These are phyloP conservation scores for Calonectria pseudoturangicola DNA, from an alignment of 2,329 filamentous ascomycete genomes.

Conservation along the genomic window DNA sequence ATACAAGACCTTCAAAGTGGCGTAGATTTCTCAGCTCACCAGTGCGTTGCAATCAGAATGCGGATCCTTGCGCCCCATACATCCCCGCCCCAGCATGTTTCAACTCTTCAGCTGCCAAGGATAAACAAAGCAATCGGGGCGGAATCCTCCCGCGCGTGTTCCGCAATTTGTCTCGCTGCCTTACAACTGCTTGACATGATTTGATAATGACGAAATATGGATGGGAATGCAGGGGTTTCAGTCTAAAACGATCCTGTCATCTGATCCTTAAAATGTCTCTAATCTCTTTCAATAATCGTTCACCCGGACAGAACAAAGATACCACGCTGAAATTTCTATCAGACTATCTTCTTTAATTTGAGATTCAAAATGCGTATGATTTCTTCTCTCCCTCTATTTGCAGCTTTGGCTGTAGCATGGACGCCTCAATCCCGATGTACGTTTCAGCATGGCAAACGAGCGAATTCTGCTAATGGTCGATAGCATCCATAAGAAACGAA, in stretches of 20 bases:
- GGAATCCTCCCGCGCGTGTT: conserved; percentile 9
- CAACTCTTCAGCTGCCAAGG: conserved; percentile 21
- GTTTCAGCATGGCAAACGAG: neutral
- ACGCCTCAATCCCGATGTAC: conserved; percentile 1
- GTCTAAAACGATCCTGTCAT: neutral
- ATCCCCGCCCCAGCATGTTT: conserved; percentile 11
- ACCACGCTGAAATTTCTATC: neutral
- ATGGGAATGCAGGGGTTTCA: neutral
- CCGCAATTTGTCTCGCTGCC: neutral
- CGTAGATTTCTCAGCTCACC: neutral
- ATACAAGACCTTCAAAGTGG: neutral
- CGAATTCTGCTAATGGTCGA: neutral
- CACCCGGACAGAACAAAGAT: neutral
- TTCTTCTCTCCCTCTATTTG: neutral
- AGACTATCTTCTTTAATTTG: neutral
- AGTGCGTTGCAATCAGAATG: conserved; percentile 1
- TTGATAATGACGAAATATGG: neutral
- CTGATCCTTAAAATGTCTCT: neutral
- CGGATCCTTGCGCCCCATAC: conserved; percentile 11
- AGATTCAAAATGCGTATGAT: neutral
- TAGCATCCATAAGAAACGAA: conserved; percentile 26
- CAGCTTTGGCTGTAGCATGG: neutral
- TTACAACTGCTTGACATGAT: neutral
- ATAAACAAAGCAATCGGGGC: neutral
- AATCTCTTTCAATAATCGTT: neutral